phyloP scores from a whole-genome alignment of 306 rosid species.

The Lagenaria siceraria region DNA sequence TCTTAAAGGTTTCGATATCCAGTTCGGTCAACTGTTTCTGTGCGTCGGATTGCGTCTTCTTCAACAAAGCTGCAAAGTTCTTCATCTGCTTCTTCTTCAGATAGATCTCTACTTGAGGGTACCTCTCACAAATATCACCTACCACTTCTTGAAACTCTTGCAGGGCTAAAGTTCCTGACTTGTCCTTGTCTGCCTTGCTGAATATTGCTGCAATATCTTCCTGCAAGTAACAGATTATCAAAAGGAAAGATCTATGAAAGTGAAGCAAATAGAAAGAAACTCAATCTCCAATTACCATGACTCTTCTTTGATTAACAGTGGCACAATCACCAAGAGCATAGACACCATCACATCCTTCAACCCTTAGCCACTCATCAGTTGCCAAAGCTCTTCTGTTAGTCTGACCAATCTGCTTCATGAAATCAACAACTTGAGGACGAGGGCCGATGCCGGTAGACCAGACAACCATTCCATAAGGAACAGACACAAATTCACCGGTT shows the following conservation, averaged over 20 bases:
- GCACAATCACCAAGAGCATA: conserved; percentile 75
- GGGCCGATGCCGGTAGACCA: conserved; percentile 81
- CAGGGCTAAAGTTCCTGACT: conserved; percentile 42
- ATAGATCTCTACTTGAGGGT: conserved; percentile 55
- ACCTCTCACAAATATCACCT: conserved; percentile 55
- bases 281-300: conserved; percentile 40
- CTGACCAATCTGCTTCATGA: conserved; percentile 83
- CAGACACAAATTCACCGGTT: conserved; percentile 36
- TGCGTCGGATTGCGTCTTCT: conserved; percentile 30
- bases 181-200: conserved; percentile 50
- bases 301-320: conserved; percentile 52
- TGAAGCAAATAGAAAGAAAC: not conserved
- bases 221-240: conserved; percentile 17
- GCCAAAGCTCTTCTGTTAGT: conserved; percentile 39
- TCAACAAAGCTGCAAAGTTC: conserved; percentile 37
- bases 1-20: conserved; percentile 47
- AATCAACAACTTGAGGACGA: conserved; percentile 49
- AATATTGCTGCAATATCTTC: conserved; percentile 55
- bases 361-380: conserved; percentile 74
- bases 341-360: conserved; percentile 42
- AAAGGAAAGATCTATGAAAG: not conserved
- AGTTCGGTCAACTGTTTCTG: conserved; percentile 33
- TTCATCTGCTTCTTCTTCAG: conserved; percentile 34
- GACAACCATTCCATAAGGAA: conserved; percentile 64
- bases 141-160: conserved; percentile 46